Evolutionary conservation across 1,284 basidiomycete species (phyloP).

Genomic region (Quambalaria eucalypti): DNA sequence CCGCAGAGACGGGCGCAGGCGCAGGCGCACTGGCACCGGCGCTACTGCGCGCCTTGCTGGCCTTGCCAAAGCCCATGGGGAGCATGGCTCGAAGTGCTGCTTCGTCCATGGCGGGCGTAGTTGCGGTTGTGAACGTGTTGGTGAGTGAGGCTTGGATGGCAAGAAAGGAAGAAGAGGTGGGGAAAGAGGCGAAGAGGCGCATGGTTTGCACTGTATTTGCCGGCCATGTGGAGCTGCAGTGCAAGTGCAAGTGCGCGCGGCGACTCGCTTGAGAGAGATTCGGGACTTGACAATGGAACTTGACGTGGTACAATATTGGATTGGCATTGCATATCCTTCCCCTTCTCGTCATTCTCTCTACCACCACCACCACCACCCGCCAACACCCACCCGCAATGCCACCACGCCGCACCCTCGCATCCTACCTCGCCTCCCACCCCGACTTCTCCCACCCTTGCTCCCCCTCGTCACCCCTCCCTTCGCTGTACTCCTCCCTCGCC

Average conservation of each 20-base stretch:
- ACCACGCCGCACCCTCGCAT: background rate
- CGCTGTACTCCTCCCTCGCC: slow-evolving; percentile 79
- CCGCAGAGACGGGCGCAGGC: background rate
- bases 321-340: too few relatives aligned
- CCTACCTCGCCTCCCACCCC: slow-evolving; percentile 15
- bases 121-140: background rate
- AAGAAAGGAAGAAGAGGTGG: background rate
- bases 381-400: background rate
- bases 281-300: too few relatives aligned
- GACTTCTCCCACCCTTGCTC: slow-evolving; percentile 14
- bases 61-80: slow-evolving; percentile 33
- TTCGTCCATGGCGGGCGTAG: slow-evolving; percentile 33
- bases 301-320: too few relatives aligned
- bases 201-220: too few relatives aligned
- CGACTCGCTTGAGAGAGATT: too few relatives aligned
- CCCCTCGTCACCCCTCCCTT: slow-evolving; percentile 53
- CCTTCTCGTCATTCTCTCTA: background rate
- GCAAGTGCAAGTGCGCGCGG: too few relatives aligned
- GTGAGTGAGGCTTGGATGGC: background rate
- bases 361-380: background rate
- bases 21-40: background rate
- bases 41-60: background rate
- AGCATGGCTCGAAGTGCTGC: slow-evolving; percentile 40
- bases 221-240: too few relatives aligned
- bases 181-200: background rate